phyloP scores from a whole-genome alignment of 257 asterid genomes.

The Nicotiana knightiana region DNA sequence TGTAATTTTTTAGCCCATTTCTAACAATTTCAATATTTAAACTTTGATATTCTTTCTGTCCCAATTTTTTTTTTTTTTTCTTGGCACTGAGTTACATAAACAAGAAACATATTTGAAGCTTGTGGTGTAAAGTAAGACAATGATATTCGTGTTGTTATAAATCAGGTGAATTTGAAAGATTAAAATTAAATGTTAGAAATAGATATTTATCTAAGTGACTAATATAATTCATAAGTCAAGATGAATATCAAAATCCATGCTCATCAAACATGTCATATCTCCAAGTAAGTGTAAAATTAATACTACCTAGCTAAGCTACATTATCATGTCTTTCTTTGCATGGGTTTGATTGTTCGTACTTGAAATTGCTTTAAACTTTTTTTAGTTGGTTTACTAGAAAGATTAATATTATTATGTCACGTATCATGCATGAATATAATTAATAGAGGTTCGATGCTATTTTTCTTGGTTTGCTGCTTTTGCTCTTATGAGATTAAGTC shows the following conservation, averaged over 20 bases:
- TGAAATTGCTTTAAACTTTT: neutral
- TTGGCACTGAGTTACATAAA: no score
- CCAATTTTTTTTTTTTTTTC: no score
- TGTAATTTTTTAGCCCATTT: no score
- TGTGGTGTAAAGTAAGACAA: no score
- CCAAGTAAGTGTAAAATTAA: neutral
- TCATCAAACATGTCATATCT: neutral
- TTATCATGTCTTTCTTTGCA: neutral
- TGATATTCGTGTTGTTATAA: no score
- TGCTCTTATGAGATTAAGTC: neutral
- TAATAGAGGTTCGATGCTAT: neutral
- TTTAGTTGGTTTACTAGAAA: neutral
- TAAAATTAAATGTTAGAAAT: no score
- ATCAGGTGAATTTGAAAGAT: no score
- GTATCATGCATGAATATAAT: neutral
- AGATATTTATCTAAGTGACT: no score
- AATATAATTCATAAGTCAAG: no score
- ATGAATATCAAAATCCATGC: neutral
- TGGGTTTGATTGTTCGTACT: neutral
- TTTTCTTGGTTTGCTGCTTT: neutral
- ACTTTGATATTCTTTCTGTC: no score
- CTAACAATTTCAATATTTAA: no score
- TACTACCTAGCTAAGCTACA: neutral
- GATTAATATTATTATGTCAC: neutral
- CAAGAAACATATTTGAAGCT: no score